Percentiles rank a stretch among this genome's conserved stretches.
phyloP scores from a whole-genome alignment of 1,284 basidiomycete species.

The Thecaphora thlaspeos region DNA sequence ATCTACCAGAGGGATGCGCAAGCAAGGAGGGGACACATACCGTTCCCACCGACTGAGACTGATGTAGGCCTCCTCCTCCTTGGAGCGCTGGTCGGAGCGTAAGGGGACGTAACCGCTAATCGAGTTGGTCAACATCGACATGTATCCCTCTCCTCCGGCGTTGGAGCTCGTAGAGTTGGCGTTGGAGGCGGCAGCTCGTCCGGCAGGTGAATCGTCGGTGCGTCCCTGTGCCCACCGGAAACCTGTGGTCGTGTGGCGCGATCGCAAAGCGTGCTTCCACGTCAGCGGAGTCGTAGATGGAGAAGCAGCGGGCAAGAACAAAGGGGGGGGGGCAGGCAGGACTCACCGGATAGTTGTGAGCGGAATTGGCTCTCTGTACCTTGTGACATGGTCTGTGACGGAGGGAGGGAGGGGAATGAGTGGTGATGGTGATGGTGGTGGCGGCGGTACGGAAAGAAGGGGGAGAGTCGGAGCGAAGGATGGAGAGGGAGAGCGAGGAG shows the following conservation, averaged over 20 bases:
- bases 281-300: too few relatives aligned
- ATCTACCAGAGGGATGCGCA: too few relatives aligned
- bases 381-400: not conserved
- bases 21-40: too few relatives aligned
- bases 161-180: not conserved
- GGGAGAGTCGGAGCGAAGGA: too few relatives aligned
- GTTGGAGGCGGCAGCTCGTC: slow-evolving; percentile 8
- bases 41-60: slow-evolving; percentile 55
- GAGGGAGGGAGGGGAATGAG: not conserved
- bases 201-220: slow-evolving; percentile 36
- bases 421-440: slow-evolving; percentile 4
- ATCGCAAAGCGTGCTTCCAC: too few relatives aligned
- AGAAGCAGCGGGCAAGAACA: not conserved
- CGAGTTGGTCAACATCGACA: slow-evolving; percentile 62
- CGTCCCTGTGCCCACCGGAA: slow-evolving; percentile 49
- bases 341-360: not conserved
- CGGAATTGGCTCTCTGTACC: not conserved
- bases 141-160: slow-evolving; percentile 7
- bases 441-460: not conserved
- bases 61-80: slow-evolving; percentile 92
- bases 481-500: too few relatives aligned
- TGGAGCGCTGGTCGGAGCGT: slow-evolving; percentile 75
- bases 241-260: too few relatives aligned
- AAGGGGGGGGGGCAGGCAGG: too few relatives aligned
- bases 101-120: slow-evolving; percentile 79